These are phyloP conservation scores for Rosa multiflora DNA, from an alignment of 306 rosid species.

Conservation along the genomic window DNA sequence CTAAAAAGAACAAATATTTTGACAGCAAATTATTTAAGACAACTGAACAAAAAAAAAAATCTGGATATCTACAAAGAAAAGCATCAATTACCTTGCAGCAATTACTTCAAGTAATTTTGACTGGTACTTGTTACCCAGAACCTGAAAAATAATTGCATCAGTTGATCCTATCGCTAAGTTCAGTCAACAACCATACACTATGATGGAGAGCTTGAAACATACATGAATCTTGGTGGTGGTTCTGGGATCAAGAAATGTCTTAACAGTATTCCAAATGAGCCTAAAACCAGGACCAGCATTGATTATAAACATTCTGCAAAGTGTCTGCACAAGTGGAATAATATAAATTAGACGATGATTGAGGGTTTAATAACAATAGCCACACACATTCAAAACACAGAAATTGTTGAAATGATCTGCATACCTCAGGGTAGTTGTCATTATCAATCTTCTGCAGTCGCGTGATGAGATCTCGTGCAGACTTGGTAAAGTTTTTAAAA, in stretches of 20 bases:
- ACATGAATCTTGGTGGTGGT: conserved; percentile 87
- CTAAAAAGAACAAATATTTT: conserved; percentile 42
- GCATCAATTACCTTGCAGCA: conserved; percentile 58
- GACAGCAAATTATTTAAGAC: conserved; percentile 18
- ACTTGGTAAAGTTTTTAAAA: conserved; percentile 69
- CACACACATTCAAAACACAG: neutral
- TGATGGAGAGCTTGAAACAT: conserved; percentile 32
- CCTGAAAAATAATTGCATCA: conserved; percentile 49
- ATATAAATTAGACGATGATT: conserved; percentile 16
- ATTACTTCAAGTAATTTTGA: conserved; percentile 74
- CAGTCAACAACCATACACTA: conserved; percentile 17
- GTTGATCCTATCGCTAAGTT: conserved; percentile 20
- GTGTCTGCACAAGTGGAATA: conserved; percentile 58
- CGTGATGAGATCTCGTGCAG: conserved; percentile 74
- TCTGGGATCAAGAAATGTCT: conserved; percentile 78
- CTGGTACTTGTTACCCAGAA: conserved; percentile 83
- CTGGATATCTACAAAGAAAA: conserved; percentile 15
- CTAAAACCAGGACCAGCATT: conserved; percentile 93
- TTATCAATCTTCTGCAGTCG: conserved; percentile 85
- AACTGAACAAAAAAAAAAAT: conserved; percentile 18
- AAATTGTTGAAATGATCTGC: conserved; percentile 3
- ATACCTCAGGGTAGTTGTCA: conserved; percentile 94
- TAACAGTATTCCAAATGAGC: conserved; percentile 81
- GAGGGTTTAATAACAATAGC: neutral
- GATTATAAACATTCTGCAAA: conserved; percentile 73